Base-by-base conservation (phyloP, 495 filamentous ascomycete species). In the Rostrohypoxylon terebratum region DNA sequence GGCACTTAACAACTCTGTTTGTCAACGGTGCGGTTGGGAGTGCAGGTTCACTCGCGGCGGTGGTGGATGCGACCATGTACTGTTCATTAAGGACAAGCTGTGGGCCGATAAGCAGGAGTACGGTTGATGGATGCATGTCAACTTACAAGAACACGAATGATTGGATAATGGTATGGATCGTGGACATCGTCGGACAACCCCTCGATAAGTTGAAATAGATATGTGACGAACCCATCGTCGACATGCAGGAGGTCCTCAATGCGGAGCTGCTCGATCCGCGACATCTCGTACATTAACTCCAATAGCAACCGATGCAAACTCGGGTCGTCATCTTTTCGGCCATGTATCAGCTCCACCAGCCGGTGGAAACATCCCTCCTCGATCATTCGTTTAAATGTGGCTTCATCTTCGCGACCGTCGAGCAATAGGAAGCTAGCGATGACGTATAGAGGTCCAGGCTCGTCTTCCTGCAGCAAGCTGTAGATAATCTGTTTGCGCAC, bases 21-120 rank as follows among this genome's bases (percentile, higher is more conserved):
- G 96, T 98, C 67, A 94, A 81, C n/a, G 83, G 84, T 36, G 80
- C 80, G 3, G 81, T 73, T 16, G 75, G 77, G 34, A 81, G 76
- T 6, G 77, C 72, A 8, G 90, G 86, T 44, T 89, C 83, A 45
- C 87, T 85, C 31, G 87, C 86, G 10, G 83, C 80, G 0, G 84
- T 78, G 5, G 90, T 88, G 8, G 89, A 86, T 16, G 86, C 85
- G 47, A 98, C 92, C 93, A 99, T 97, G 82, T 97, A 99, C 80
- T 99, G 96, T 76, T 99, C 96, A 80, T 98, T 99, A 71, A 99
- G 82, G 50, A 99, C 94, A 72, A 99, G 88, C 94, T 98, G 66
- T 61, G 77, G 51, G 44, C 25, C 68, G 53, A 23, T 47, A 28
- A 58, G 28, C 57, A 50, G 67, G 62, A 14, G n/a, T 25, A 36